Evolutionary conservation across 495 filamentous ascomycete genomes (phyloP), one percentile per base, ranked within the genome.

Genomic region (Penicillium lagena): DNA sequence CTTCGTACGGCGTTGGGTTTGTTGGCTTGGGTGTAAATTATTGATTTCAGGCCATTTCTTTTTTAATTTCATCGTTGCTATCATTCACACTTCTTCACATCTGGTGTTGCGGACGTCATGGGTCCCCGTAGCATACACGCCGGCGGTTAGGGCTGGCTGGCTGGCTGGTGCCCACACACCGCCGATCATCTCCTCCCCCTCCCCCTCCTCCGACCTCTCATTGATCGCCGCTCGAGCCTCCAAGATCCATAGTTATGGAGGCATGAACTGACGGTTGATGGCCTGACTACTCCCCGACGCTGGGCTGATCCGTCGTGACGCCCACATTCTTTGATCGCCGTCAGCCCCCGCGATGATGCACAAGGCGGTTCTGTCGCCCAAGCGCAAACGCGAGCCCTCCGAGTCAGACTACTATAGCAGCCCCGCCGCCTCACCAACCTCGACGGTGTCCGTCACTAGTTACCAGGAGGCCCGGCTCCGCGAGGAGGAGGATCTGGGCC

Each of bases 11-110:
- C 66, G 63, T 71, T 73, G 54, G 56, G 50, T 58, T 65, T 56
- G 64, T 63, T 58, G 62, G 60, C 58, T 64, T 40, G 66, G 62
- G 60, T 71, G 67, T 71, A 71, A 68, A 69, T 68, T 71, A 71
- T 67, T 66, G 54, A 42, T 51, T 59, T 50, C 42, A 56, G 56
- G 51, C 56, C 61, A 55, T 46, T 22, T 22, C 22, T 47, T 32
- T 36, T 35, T 27, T 15, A 28, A 41, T 39, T 33, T 41, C 17
- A 46, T 37, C 35, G 34, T 37, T 41, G 32, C 45, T 37, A 47
- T 47, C 45, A 22, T 35, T 36, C 22, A 22, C 6, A 22, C 4
- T 22, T 22, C 22, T 4, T 3, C 22, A 4, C 22, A 22, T 22
- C 22, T 22, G 22, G 22, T 22, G 22, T 22, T 22, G n/a, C n/a